These are phyloP conservation scores for Quercus wislizeni DNA, from an alignment of 306 rosid genomes.

Conservation along the genomic window DNA sequence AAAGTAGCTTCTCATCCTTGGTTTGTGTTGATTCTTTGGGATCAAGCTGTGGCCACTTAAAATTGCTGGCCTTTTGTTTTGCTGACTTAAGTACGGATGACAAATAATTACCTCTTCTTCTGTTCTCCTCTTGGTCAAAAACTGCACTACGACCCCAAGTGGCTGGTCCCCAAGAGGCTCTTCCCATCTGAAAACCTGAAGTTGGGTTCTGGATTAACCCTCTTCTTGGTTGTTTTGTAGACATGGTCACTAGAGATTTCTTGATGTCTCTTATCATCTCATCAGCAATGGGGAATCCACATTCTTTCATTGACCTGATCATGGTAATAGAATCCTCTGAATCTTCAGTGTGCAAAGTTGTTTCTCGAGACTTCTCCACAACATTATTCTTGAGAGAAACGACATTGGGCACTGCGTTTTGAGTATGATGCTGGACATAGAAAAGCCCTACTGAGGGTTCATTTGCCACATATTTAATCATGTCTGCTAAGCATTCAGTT, in stretches of 20 bases:
- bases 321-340: constrained; percentile 69
- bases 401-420: constrained; percentile 70
- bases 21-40: constrained; percentile 25
- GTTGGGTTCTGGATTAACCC: constrained; percentile 42
- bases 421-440: constrained; percentile 85
- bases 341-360: constrained; percentile 71
- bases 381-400: constrained; percentile 45
- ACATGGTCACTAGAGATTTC: constrained; percentile 56
- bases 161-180: constrained; percentile 49
- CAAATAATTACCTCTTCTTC: constrained; percentile 46
- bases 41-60: constrained; percentile 66
- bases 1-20: constrained; percentile 29
- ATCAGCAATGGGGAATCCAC: constrained; percentile 65
- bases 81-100: constrained; percentile 69
- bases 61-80: constrained; percentile 55
- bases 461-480: constrained; percentile 75
- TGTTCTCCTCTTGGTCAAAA: constrained; percentile 28
- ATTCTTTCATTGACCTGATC: constrained; percentile 76
- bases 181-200: constrained; percentile 42
- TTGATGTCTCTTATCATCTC: constrained; percentile 83
- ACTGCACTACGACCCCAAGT: constrained; percentile 31
- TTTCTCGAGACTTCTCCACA: constrained; percentile 57
- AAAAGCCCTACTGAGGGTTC: constrained; percentile 93
- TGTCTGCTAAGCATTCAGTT: constrained; percentile 75
- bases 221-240: constrained; percentile 64